phyloP scores from a whole-genome alignment of 441 rosid genomes.

The Syzygium malaccense region DNA sequence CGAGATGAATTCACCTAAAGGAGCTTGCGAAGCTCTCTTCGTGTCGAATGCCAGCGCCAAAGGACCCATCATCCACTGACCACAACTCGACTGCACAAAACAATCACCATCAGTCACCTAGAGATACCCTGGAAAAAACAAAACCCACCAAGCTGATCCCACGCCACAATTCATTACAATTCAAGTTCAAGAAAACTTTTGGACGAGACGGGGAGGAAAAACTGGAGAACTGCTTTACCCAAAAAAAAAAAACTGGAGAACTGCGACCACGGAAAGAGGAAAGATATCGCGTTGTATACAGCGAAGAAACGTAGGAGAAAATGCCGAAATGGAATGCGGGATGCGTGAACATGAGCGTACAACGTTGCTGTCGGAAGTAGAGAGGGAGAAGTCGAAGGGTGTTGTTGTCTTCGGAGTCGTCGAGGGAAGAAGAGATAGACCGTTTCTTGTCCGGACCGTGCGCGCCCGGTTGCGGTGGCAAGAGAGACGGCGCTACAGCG shows the following conservation, averaged over 20 bases:
- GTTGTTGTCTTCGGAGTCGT: neutral
- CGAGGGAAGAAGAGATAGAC: neutral
- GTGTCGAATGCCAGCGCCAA: neutral
- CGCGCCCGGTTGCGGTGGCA: neutral
- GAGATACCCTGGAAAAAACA: neutral
- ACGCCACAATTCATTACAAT: neutral
- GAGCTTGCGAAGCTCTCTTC: neutral
- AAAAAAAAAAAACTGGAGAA: neutral
- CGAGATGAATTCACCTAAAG: neutral
- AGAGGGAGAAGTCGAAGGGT: neutral
- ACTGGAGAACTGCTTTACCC: neutral
- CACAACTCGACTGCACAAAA: neutral
- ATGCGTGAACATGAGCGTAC: neutral
- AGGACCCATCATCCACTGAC: constrained; percentile 1
- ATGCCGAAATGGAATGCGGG: neutral
- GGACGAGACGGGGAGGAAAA: neutral
- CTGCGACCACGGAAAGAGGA: neutral
- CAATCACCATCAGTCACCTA: neutral
- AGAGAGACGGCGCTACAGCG: neutral
- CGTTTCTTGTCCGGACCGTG: neutral
- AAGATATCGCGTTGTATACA: neutral
- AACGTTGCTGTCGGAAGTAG: neutral
- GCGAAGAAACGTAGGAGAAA: neutral
- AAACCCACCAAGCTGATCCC: neutral
- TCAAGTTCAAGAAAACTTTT: neutral